Evolutionary conservation across 1,284 basidiomycete genomes (phyloP).

Genomic region (Moniliophthora roreri): DNA sequence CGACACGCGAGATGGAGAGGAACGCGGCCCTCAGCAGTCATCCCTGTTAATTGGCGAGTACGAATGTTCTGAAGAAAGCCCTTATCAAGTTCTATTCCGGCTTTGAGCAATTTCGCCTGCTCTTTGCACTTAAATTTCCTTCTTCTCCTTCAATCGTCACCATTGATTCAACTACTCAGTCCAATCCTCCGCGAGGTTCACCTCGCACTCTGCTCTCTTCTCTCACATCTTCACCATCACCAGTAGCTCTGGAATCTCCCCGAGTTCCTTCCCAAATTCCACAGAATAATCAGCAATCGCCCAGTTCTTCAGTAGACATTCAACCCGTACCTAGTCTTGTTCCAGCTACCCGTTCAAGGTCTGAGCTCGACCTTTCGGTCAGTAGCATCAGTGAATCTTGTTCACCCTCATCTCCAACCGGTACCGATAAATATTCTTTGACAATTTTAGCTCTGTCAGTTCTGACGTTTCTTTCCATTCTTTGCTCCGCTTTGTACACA

Average conservation of each 20-base stretch:
- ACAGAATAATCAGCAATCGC: conserved; percentile 24
- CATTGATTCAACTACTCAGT: conserved; percentile 68
- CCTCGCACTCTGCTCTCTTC: conserved; percentile 9
- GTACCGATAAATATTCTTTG: conserved; percentile 19
- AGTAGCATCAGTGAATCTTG: conserved; percentile 17
- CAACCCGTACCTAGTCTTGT: conserved; percentile 36
- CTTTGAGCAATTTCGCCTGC: neutral
- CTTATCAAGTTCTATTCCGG: neutral
- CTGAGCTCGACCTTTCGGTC: conserved; percentile 59
- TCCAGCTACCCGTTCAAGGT: conserved; percentile 61
- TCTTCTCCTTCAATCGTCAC: conserved; percentile 36
- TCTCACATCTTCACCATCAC: conserved; percentile 43
- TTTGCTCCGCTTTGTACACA: conserved; percentile 24
- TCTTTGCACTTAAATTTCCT: neutral
- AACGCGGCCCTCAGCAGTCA: conserved; percentile 13
- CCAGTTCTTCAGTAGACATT: neutral
- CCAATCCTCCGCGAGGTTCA: conserved; percentile 55
- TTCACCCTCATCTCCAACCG: conserved; percentile 13
- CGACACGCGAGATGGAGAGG: conserved; percentile 20
- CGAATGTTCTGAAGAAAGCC: conserved; percentile 13
- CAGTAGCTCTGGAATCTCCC: conserved; percentile 47
- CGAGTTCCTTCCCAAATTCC: conserved; percentile 26
- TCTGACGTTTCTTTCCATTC: conserved; percentile 18
- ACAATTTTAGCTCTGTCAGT: conserved; percentile 23
- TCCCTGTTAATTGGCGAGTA: neutral